Percentiles rank a stretch among this genome's conserved stretches.
These are phyloP conservation scores for Aureobasidium leucospermi DNA, from an alignment of 2,329 filamentous ascomycete species.

Conservation along the genomic window DNA sequence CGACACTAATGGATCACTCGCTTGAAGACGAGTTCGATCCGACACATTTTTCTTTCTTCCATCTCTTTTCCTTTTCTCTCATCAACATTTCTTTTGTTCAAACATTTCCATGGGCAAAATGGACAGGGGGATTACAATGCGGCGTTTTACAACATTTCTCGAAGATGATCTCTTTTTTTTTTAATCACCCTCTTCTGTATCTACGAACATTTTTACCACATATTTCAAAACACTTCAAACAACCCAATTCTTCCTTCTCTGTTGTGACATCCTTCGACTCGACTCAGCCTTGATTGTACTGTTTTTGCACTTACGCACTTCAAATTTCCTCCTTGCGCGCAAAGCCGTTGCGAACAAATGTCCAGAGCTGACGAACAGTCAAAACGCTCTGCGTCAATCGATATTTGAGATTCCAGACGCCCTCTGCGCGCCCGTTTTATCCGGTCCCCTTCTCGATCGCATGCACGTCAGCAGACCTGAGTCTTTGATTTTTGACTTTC, in stretches of 20 bases:
- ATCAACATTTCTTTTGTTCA: background rate
- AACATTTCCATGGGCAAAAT: background rate
- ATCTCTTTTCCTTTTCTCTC: background rate
- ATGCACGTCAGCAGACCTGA: background rate
- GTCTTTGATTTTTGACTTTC: too few relatives aligned
- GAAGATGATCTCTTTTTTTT: background rate
- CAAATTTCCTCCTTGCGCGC: background rate
- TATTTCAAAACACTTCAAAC: background rate
- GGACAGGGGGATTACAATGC: background rate
- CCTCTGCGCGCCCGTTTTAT: background rate
- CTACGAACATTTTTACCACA: background rate
- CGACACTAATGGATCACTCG: slow-evolving; percentile 2
- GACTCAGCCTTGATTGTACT: background rate
- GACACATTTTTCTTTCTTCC: background rate
- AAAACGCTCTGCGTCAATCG: background rate
- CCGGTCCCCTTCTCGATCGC: too few relatives aligned
- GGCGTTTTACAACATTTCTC: background rate
- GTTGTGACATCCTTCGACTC: background rate
- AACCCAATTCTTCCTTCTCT: background rate
- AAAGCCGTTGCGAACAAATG: background rate
- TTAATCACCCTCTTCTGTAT: background rate
- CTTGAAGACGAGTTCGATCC: background rate
- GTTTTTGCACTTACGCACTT: background rate
- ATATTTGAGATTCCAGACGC: background rate
- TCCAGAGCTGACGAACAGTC: background rate